Base-by-base conservation (phyloP, 345 rosid genomes). In the Erodium maritimum region DNA sequence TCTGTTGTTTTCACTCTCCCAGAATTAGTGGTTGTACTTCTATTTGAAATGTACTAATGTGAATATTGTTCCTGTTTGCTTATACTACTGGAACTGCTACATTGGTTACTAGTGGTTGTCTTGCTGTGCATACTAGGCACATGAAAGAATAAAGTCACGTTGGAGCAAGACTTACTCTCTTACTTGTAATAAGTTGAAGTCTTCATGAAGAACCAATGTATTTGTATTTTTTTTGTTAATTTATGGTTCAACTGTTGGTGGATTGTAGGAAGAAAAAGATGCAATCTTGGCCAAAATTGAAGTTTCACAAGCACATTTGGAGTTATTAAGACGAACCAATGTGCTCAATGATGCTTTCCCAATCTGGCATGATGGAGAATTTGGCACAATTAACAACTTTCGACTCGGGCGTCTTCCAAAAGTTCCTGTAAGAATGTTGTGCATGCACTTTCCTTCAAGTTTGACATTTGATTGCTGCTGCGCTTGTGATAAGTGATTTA, bases 391-490 rank as follows among this genome's bases (percentile, higher is more conserved):
- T 61, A 93, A 93, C 80, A 89, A 83, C 75, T 93, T 93, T 58
- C 86, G 99, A 62, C 99, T 93, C 61, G 99, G 97, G 72, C 73
- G 94, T 58, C 90, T 93, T 60, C 99, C 99, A 67, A 83, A 87
- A 70, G 78, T 83, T 71, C 87, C 81, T 56, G 99, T 89, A 75
- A 74, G 64, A 57, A 63, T 55, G 57, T 54, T 56, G 37, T 0
- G 18, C n/a, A 19, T 34, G 34, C 60, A 56, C 51, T 19, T 57
- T 65, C 18, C 42, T 24, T n/a, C n/a, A n/a, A n/a, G n/a, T n/a
- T n/a, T n/a, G n/a, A n/a, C n/a, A n/a, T n/a, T n/a, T n/a, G n/a
- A n/a, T n/a, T n/a, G n/a, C n/a, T n/a, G n/a, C n/a, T n/a, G n/a
- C n/a, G n/a, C n/a, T n/a, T n/a, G n/a, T n/a, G n/a, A n/a, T n/a